Base-by-base conservation (phyloP, 2,329 filamentous ascomycete genomes). In the Xylariomycetidae sp. region DNA sequence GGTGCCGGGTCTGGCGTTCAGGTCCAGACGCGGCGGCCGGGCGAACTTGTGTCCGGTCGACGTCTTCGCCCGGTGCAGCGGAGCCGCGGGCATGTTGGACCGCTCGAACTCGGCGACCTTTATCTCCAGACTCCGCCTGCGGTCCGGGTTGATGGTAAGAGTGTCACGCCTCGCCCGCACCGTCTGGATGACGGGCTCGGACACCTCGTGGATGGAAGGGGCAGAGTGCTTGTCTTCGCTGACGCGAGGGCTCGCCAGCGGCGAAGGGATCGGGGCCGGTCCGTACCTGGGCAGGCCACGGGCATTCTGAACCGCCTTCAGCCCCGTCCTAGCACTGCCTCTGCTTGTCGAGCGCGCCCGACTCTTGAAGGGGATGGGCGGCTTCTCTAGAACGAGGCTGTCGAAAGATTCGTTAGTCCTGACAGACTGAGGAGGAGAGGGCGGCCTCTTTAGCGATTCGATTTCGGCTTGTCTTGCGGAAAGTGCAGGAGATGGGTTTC, bases 161-260 rank as follows among this genome's bases (percentile, higher is more conserved):
- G 70, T 73, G 27, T 77, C 70, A 19, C 71, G 67, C 48, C 67
- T 70, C 4, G 71, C 69, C n/a, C 50, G 44, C 1, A 72, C 66
- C 27, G 66, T 66, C 20, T 63, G 65, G 25, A 75, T 67, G 4
- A 72, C 53, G 2, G 70, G 69, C 17, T 55, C 44, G 19, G 50
- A 37, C 51, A 58, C 47, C 37, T 49, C 48, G 1, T 45, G 44
- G n/a, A 46, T 42, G 14, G 51, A 42, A 18, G 48, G 40, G 6
- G 44, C 46, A 7, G 38, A 27, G 3, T 45, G 39, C 10, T 43
- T 50, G 22, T 70, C 63, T 27, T 66, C 64, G 36, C 63, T 62
- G 2, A 57, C 56, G 10, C 57, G 58, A n/a, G 51, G 53, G 2
- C 67, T 69, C 3, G 56, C 48, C 5, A 62, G 58, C 2, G 67